phyloP scores from a whole-genome alignment of 495 filamentous ascomycete genomes.

The Talaromyces borbonicus region DNA sequence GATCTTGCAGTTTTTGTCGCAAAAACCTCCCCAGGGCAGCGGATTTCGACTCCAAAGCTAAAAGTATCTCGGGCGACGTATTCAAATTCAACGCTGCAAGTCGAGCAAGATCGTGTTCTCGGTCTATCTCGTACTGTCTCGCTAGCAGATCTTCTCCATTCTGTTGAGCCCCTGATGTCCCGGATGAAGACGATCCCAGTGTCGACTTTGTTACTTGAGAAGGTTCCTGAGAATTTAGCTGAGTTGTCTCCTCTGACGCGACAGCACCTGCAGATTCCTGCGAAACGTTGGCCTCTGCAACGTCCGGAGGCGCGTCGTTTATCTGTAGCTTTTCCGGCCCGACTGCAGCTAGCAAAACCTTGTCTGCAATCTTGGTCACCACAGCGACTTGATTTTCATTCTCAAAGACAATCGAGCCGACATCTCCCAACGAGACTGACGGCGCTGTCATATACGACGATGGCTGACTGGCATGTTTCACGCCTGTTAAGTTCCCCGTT shows the following conservation, averaged over 20 bases:
- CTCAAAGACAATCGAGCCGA: conserved; percentile 41
- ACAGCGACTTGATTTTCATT: conserved; percentile 36
- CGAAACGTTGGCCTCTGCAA: conserved; percentile 5
- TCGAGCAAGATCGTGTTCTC: conserved; percentile 30
- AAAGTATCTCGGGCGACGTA: conserved; percentile 29
- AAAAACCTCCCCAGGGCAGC: conserved; percentile 35
- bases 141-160: conserved; percentile 21
- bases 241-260: neutral
- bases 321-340: conserved; percentile 26
- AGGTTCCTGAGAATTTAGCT: conserved; percentile 1
- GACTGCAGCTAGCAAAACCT: conserved; percentile 35
- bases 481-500: conserved; percentile 36
- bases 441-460: conserved; percentile 39
- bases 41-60: conserved; percentile 38
- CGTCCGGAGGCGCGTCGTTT: neutral
- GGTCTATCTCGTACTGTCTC: conserved; percentile 34
- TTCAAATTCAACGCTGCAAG: conserved; percentile 34
- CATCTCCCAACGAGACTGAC: conserved; percentile 39
- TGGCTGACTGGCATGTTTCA: conserved; percentile 37
- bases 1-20: conserved; percentile 30
- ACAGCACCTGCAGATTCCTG: conserved; percentile 10
- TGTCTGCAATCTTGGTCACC: conserved; percentile 37
- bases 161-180: conserved; percentile 4
- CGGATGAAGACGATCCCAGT: conserved; percentile 10
- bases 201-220: conserved; percentile 1